phyloP scores from a whole-genome alignment of 2,329 filamentous ascomycete species.

The Claviceps africana region DNA sequence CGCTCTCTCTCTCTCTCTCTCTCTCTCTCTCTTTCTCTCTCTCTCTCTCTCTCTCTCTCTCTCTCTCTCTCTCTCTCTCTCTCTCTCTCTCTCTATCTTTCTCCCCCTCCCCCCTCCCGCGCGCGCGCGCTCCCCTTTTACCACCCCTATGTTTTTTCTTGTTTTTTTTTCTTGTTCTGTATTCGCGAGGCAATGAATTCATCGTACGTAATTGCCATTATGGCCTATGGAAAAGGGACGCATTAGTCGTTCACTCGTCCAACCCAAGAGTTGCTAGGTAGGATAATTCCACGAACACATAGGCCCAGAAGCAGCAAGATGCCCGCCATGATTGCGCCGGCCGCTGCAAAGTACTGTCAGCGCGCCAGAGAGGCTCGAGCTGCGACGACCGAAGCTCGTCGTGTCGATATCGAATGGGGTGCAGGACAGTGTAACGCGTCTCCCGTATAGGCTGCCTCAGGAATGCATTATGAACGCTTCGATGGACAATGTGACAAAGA shows the following conservation, averaged over 20 bases:
- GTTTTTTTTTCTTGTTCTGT: too few species aligned
- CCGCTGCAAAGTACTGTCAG: background rate
- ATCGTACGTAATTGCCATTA: conserved; percentile 38
- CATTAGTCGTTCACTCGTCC: background rate
- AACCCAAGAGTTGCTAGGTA: too few species aligned
- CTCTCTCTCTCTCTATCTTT: too few species aligned
- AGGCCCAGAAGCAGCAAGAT: conserved; percentile 26
- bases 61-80: too few species aligned
- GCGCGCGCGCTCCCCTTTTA: too few species aligned
- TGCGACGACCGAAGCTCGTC: background rate
- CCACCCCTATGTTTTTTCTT: too few species aligned
- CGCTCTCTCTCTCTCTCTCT: background rate
- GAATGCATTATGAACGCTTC: conserved; percentile 1
- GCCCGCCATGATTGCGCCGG: conserved; percentile 21
- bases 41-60: too few species aligned
- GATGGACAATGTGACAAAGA: background rate
- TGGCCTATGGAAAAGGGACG: conserved; percentile 23
- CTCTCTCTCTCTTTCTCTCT: background rate
- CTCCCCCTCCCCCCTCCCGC: too few species aligned
- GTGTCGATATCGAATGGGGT: background rate
- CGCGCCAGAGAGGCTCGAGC: background rate
- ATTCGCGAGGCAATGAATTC: background rate
- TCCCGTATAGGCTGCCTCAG: background rate
- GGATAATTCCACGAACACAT: conserved; percentile 20
- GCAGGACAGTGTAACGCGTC: background rate